Evolutionary conservation across 805 yeast species (phyloP).

Genomic region (Hanseniaspora valbyensis): DNA sequence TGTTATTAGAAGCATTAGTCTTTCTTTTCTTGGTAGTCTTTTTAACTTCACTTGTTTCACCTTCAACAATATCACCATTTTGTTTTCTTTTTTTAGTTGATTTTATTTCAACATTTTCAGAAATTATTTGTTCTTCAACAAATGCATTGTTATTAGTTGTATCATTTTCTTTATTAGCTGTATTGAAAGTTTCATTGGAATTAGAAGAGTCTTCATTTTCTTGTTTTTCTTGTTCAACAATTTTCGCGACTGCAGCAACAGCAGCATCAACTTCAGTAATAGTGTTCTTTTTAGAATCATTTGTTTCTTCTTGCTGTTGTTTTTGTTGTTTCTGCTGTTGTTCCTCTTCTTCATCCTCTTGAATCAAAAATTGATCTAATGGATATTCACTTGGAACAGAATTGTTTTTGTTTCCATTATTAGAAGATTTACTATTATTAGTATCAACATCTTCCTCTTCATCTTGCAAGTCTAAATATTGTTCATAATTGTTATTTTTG

Average conservation of each 20-base stretch:
- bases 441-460: too few species aligned
- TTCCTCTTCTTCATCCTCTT: not conserved
- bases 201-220: not conserved
- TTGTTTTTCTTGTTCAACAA: not conserved
- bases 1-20: not conserved
- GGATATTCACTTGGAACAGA: not conserved
- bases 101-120: not conserved
- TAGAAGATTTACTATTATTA: too few species aligned
- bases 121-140: not conserved
- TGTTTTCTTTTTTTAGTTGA: not conserved
- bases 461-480: conserved; percentile 2
- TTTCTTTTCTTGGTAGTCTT: not conserved
- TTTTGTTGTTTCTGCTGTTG: too few species aligned
- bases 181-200: not conserved
- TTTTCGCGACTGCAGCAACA: not conserved
- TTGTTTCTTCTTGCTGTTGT: too few species aligned
- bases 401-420: not conserved
- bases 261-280: not conserved
- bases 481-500: not conserved
- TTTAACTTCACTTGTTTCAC: not conserved
- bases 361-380: not conserved
- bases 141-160: not conserved
- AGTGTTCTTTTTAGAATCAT: not conserved
- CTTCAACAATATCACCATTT: not conserved
- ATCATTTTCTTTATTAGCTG: not conserved